Evolutionary conservation across 352 stramenopile species (phyloP).

Genomic region (Phytopythium litorale): DNA sequence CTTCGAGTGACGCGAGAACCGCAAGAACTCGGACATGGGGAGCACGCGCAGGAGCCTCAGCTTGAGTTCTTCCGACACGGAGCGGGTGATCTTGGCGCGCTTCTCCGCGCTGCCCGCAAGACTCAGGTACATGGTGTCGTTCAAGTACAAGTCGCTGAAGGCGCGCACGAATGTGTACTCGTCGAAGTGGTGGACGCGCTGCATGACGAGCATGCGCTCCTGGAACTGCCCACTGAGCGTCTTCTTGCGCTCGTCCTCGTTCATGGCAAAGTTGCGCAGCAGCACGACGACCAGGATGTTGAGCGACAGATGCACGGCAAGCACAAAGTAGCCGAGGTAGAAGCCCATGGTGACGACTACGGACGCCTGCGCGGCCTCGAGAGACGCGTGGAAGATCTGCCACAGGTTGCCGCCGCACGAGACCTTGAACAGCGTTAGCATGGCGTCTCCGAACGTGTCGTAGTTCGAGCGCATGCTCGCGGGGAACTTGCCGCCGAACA

Average conservation of each 20-base stretch:
- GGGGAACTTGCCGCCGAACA: constrained; percentile 77
- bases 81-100: constrained; percentile 47
- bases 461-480: constrained; percentile 69
- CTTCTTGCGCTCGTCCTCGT: constrained; percentile 74
- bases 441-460: constrained; percentile 79
- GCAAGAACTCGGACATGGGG: constrained; percentile 57
- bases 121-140: constrained; percentile 76
- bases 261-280: constrained; percentile 82
- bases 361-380: constrained; percentile 40
- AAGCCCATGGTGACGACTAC: constrained; percentile 57
- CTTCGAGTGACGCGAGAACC: constrained; percentile 3
- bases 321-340: constrained; percentile 72
- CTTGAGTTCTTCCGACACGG: constrained; percentile 58
- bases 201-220: constrained; percentile 75
- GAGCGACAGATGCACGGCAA: constrained; percentile 63
- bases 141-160: constrained; percentile 72
- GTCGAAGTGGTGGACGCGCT: constrained; percentile 75
- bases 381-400: constrained; percentile 73
- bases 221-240: constrained; percentile 71
- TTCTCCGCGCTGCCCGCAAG: constrained; percentile 58
- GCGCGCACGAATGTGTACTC: constrained; percentile 72
- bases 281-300: constrained; percentile 88
- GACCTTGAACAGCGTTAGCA: constrained; percentile 86
- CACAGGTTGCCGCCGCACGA: constrained; percentile 78
- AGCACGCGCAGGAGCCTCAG: constrained; percentile 53